These are phyloP conservation scores for Kickxella alabastrina DNA, from an alignment of 192 early-diverging fungal species.

Conservation along the genomic window DNA sequence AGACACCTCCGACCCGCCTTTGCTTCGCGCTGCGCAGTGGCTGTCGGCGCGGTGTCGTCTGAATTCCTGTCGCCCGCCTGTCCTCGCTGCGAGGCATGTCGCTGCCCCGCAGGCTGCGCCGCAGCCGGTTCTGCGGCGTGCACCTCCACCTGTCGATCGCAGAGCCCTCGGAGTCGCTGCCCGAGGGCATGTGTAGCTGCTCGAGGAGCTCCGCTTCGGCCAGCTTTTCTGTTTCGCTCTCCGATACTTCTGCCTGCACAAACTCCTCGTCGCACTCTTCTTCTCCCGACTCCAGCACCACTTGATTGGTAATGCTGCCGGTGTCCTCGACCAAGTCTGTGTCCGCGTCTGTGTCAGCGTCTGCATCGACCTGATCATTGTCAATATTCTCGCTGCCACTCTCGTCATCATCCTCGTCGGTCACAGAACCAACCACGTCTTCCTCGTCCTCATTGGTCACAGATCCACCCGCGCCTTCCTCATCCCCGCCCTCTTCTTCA, in stretches of 20 bases:
- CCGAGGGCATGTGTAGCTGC: neutral
- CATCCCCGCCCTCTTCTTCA: neutral
- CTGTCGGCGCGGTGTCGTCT: too few species aligned
- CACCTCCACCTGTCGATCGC: neutral
- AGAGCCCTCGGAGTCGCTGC: slow-evolving; percentile 1
- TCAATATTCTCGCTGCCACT: too few species aligned
- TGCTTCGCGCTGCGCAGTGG: neutral
- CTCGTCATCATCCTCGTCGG: slow-evolving; percentile 5
- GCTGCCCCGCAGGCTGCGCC: neutral
- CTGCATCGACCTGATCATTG: too few species aligned
- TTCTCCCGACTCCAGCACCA: too few species aligned
- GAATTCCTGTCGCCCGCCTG: neutral
- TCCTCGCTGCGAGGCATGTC: neutral
- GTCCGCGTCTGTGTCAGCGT: too few species aligned
- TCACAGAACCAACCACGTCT: slow-evolving; percentile 18
- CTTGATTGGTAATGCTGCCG: too few species aligned
- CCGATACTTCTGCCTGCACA: neutral
- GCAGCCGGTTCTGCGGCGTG: neutral
- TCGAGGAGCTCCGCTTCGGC: neutral
- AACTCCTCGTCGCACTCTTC: slow-evolving; percentile 2
- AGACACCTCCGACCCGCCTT: neutral
- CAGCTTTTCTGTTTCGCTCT: neutral
- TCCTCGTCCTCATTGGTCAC: slow-evolving; percentile 17
- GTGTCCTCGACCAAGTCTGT: too few species aligned
- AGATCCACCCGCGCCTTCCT: neutral